These are phyloP conservation scores for Verticillium nubilum DNA, from an alignment of 2,329 filamentous ascomycete species.

Conservation along the genomic window DNA sequence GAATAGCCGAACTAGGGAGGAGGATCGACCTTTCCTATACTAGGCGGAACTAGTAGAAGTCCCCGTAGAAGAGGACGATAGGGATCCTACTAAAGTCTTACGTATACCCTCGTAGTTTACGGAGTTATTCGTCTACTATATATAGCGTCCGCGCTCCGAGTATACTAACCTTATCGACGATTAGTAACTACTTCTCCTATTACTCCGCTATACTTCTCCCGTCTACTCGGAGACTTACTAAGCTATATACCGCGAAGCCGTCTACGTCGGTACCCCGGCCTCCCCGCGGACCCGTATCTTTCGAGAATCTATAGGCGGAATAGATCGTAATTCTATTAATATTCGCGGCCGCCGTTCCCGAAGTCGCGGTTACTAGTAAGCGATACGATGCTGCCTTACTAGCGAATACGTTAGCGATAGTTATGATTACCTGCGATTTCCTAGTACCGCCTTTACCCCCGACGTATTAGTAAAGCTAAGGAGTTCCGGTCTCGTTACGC, in stretches of 20 bases:
- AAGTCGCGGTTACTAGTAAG: slow-evolving; percentile 6
- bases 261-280: not conserved
- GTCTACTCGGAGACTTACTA: not conserved
- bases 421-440: slow-evolving; percentile 7
- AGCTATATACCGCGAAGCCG: not conserved
- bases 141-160: not conserved
- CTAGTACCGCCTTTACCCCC: slow-evolving; percentile 7
- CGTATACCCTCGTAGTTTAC: not conserved
- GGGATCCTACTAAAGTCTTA: not conserved
- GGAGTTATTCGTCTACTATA: not conserved
- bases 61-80: not conserved
- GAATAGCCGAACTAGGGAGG: not conserved
- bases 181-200: not conserved
- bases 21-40: not conserved
- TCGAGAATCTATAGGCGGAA: slow-evolving; percentile 6
- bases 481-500: not conserved
- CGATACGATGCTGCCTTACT: not conserved
- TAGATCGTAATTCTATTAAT: slow-evolving; percentile 9
- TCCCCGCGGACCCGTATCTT: not conserved
- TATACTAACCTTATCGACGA: not conserved
- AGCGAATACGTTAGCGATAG: slow-evolving; percentile 1
- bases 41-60: not conserved
- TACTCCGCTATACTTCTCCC: not conserved
- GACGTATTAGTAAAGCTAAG: slow-evolving; percentile 9
- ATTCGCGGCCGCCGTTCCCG: slow-evolving; percentile 3